Evolutionary conservation across 2,329 filamentous ascomycete genomes (phyloP), one percentile per base, ranked within the genome.

Genomic region (Talaromyces sp.): DNA sequence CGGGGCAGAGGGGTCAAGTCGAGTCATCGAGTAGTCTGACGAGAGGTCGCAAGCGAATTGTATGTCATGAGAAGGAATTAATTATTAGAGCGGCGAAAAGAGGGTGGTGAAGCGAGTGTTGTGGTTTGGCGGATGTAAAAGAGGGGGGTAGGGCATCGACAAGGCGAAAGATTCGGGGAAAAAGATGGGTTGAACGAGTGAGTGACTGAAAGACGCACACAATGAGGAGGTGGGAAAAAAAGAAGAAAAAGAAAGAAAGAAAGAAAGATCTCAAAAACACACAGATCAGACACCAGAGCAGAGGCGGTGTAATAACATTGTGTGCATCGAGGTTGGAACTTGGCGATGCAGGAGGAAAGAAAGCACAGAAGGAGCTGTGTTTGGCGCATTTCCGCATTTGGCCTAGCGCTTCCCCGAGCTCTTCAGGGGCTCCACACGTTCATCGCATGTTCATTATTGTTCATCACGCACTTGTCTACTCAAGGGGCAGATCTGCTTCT

Each of bases 11-110:
- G n/a, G 42, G 56, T 44, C 53, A 55, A 50, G 36, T 14, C 33
- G 50, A 58, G 61, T 57, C 61, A 62, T 62, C 51, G 53, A 57
- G 50, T 27, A 51, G 31, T 47, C 23, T 18, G 23, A 18, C 44
- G 44, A 47, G 44, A 18, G 7, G 8, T 47, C 44, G 44, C 44
- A 47, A 8, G 44, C 44, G 10, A 27, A 23, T 18, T 47, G 23
- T n/a, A 6, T 47, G 18, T 47, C 44, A 47, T 47, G 44, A 27
- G 23, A 3, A 47, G 16, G 44, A 14, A 23, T 23, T 18, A 8
- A 23, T 23, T 18, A 8, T 47, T 27, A 27, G 3, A 9, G 8
- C 44, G 30, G 28, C 16, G 18, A 23, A 3, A 14, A 51, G 18
- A 16, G 18, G 44, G 10, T 31, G 50, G 8, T 31, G 50, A 53